Evolutionary conservation across 1,284 basidiomycete species (phyloP), one percentile per base, ranked within the genome.

Genomic region (Albatrellus sp.): DNA sequence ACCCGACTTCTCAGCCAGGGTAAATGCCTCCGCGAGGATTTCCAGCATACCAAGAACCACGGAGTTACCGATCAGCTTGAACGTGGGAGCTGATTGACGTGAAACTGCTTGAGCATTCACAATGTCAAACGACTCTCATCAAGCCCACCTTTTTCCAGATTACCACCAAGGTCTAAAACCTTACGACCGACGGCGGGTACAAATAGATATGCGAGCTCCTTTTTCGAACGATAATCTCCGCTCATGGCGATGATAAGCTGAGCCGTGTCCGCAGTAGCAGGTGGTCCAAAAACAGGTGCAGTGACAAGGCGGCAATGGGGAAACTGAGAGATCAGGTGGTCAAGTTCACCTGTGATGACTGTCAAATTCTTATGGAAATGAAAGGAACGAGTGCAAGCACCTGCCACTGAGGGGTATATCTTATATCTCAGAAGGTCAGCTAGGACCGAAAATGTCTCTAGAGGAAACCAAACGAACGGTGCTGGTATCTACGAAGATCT

Each of bases 171-270:
- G 54, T 86, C 82, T 30, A 82, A 63, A 24, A 80, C 73, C 63
- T 90, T 91, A 48, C 76, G 67, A 17, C 81, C 90, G 42, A 92
- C 73, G 4, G 83, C 77, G 17, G 90, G 90, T 6, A 90, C 73
- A 32, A 85, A 66, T 34, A 85, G 67, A 56, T 87, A 76, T 1
- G 81, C 79, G 2, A 82, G 74, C 55, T 85, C 76, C 59, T 89
- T 87, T 69, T 91, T 92, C 39, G 80, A 80, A 47, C 77, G 76
- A 59, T 89, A 84, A 58, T 90, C 83, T 7, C 90, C 91, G 2
- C 81, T 79, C 67, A 92, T 81, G 41, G 82, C 73, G 44, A 90
- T 70, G 37, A 93, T 58, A 13, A 94, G 73, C 46, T 80, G 70
- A 1, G 77, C 81, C 11, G 68, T 70, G 28, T 80, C 76, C 0